Evolutionary conservation across 2,329 filamentous ascomycete species (phyloP), one percentile per base, ranked within the genome.

Genomic region (Neocatenulostroma microsporum): DNA sequence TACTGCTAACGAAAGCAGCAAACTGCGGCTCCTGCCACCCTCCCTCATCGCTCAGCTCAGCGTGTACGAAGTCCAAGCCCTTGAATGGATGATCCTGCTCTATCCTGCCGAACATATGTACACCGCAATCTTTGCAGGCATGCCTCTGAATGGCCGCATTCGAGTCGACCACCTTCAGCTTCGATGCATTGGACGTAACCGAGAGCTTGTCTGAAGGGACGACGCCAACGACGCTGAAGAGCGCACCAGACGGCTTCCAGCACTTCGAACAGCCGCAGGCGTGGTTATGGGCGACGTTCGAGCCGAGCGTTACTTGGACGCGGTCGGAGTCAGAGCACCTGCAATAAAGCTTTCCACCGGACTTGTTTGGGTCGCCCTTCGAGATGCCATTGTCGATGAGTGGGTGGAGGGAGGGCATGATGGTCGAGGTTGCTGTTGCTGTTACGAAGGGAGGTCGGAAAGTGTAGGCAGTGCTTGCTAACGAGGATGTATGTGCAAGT

Each of bases 11-110:
- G 42, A 82, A 83, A 0, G 71, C 79, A 2, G 78, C 78, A 47
- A 82, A 83, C 53, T 82, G 78, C 5, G 77, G 77, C 62, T 80
- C 78, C 60, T 82, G 78, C 78, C 79, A 82, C n/a, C 78, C 78
- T 54, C 72, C 67, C 37, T 70, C 58, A 34, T 70, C 62, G 13
- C 69, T 73, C 29, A 83, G 61, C 60, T 83, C 78, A 1, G 65
- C 66, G 57, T 82, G 78, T 9, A 82, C 75, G 55, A 82, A 82
- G 55, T 80, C 77, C n/a, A 82, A 64, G 0, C 78, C 78, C 56
- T 76, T 73, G 66, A 83, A 82, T 0, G 78, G 62, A 51, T 82
- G 79, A 1, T 78, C 73, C 43, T 65, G 67, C 48, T 78, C 73
- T 49, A 83, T 82, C 31, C 76, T 73, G 15, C 79, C 78, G 51